A percentile compares a stretch with the other conserved stretches of the same genome.
Conservation (phyloP, 1,139 yeast genomes). For the Sugiyamaella xylanicola region DNA sequence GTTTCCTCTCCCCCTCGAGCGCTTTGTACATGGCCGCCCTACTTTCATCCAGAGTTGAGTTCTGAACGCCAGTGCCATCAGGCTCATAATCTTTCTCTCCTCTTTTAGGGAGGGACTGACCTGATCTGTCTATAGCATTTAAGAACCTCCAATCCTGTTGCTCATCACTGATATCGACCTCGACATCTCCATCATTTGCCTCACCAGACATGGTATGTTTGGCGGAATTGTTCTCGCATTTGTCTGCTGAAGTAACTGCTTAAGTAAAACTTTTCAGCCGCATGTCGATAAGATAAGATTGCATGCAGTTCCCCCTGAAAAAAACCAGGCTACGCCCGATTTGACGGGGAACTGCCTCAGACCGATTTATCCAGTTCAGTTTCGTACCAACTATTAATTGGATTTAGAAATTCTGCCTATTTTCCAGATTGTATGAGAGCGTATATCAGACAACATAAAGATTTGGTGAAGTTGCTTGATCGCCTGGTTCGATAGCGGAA, state of each 20-base stretch:
- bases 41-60: conserved; percentile 53
- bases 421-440: no score
- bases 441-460: no score
- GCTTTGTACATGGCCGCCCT: conserved; percentile 75
- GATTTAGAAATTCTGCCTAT: no score
- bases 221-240: no score
- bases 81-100: conserved; percentile 92
- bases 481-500: no score
- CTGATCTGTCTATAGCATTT: conserved; percentile 26
- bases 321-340: neutral
- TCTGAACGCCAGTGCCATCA: conserved; percentile 70
- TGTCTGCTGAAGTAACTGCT: neutral
- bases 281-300: neutral
- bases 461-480: no score
- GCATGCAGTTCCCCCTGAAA: neutral
- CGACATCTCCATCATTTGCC: conserved; percentile 4
- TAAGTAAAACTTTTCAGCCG: neutral
- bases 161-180: conserved; percentile 50
- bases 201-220: conserved; percentile 12
- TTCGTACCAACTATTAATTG: no score
- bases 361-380: no score
- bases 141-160: conserved; percentile 69
- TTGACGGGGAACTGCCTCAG: no score
- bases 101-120: conserved; percentile 52
- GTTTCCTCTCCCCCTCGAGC: conserved; percentile 59